phyloP scores from a whole-genome alignment of 306 rosid genomes.

The Delonix regia region DNA sequence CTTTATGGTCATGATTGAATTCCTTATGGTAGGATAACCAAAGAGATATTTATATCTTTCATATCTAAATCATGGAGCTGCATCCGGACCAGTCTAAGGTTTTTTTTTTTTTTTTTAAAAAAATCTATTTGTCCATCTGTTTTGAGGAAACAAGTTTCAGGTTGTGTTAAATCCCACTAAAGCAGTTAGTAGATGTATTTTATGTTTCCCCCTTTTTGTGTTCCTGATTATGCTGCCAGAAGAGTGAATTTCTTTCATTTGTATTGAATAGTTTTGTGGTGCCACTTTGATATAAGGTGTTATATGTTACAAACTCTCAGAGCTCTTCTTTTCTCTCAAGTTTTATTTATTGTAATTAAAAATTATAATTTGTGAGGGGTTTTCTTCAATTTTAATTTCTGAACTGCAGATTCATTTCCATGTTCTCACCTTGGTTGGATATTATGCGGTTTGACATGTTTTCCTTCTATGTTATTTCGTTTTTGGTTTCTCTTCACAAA shows the following conservation, averaged over 20 bases:
- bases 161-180: background rate
- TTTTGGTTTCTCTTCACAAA: slow-evolving; percentile 1
- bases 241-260: background rate
- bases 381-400: background rate
- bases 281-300: background rate
- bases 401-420: background rate
- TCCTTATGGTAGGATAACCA: background rate
- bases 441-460: background rate
- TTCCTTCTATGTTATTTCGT: slow-evolving; percentile 14
- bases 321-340: background rate
- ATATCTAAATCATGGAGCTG: slow-evolving; percentile 24
- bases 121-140: slow-evolving; percentile 1
- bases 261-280: background rate
- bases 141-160: background rate
- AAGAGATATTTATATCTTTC: background rate
- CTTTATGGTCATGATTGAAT: slow-evolving; percentile 2
- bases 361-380: background rate
- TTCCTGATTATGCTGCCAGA: background rate
- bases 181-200: slow-evolving; percentile 23
- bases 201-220: background rate
- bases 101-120: background rate
- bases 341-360: background rate
- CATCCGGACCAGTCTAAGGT: background rate
- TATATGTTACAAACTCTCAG: background rate
- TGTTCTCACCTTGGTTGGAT: background rate